Percentiles rank a stretch among this genome's conserved stretches.
Evolutionary conservation across 257 asterid species (phyloP).

Genomic region (Pogostemon cablin): DNA sequence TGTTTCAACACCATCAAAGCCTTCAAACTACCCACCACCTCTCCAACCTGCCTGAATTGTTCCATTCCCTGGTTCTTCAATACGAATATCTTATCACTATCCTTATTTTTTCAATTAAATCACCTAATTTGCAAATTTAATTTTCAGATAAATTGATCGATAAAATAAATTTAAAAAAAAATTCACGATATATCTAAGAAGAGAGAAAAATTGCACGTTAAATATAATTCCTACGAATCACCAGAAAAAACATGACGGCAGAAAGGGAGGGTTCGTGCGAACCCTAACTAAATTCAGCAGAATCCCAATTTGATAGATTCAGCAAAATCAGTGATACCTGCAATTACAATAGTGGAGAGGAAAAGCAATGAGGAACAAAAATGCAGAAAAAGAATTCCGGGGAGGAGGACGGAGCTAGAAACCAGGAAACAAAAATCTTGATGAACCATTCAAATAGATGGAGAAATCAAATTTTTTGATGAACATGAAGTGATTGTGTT

Average conservation of each 20-base stretch:
- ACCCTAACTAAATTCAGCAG: conserved; percentile 48
- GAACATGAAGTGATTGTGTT: no score
- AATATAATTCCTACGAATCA: conserved; percentile 9
- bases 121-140: no score
- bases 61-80: conserved; percentile 50
- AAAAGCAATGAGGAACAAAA: background rate
- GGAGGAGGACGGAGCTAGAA: background rate
- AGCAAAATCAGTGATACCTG: background rate
- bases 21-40: conserved; percentile 71
- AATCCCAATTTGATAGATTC: conserved; percentile 28
- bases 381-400: background rate
- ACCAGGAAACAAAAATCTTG: conserved; percentile 17
- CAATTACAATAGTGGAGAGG: background rate
- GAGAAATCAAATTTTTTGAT: conserved; percentile 19
- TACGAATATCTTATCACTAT: no score
- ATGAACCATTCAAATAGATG: conserved; percentile 13
- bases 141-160: background rate
- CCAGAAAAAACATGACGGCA: conserved; percentile 8
- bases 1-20: conserved; percentile 83
- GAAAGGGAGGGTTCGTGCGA: conserved; percentile 37
- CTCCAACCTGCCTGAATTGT: conserved; percentile 84
- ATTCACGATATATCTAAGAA: background rate
- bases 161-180: background rate
- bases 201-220: conserved; percentile 29
- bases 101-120: background rate